phyloP scores from a whole-genome alignment of 2,329 filamentous ascomycete species.

The Aureobasidium sp. region DNA sequence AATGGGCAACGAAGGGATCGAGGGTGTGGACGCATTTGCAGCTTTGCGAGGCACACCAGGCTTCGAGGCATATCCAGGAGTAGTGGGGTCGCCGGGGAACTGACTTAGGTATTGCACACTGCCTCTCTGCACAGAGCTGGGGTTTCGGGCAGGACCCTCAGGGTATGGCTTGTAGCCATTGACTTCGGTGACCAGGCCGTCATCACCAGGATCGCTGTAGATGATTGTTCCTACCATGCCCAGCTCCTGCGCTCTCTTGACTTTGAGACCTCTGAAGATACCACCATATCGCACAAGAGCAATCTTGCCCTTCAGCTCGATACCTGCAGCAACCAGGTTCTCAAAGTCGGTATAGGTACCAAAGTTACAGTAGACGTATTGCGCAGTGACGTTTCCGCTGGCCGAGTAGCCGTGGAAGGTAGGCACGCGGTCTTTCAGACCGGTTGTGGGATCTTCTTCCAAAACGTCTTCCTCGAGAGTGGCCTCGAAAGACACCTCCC shows the following conservation, averaged over 20 bases:
- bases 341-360: conserved; percentile 82
- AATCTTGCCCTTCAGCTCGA: conserved; percentile 77
- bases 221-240: conserved; percentile 82
- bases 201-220: conserved; percentile 84
- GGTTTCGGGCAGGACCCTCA: conserved; percentile 71
- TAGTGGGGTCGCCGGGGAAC: conserved; percentile 71
- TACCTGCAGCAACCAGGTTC: conserved; percentile 66
- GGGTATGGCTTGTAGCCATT: conserved; percentile 78
- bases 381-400: conserved; percentile 81
- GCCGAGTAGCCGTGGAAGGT: conserved; percentile 89
- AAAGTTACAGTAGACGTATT: conserved; percentile 86
- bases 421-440: conserved; percentile 21
- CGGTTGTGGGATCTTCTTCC: conserved; percentile 71
- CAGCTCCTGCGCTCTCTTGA: conserved; percentile 85
- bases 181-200: conserved; percentile 64
- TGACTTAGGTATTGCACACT: conserved; percentile 60
- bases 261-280: conserved; percentile 83
- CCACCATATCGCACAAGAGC: conserved; percentile 78
- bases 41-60: conserved; percentile 74
- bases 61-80: conserved; percentile 87
- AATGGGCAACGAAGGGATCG: conserved; percentile 85
- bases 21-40: conserved; percentile 63
- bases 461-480: conserved; percentile 78
- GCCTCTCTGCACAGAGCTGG: conserved; percentile 82
- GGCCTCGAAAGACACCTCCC: conserved; percentile 42